Evolutionary conservation across 306 rosid species (phyloP).

Genomic region (Ormosia emarginata): DNA sequence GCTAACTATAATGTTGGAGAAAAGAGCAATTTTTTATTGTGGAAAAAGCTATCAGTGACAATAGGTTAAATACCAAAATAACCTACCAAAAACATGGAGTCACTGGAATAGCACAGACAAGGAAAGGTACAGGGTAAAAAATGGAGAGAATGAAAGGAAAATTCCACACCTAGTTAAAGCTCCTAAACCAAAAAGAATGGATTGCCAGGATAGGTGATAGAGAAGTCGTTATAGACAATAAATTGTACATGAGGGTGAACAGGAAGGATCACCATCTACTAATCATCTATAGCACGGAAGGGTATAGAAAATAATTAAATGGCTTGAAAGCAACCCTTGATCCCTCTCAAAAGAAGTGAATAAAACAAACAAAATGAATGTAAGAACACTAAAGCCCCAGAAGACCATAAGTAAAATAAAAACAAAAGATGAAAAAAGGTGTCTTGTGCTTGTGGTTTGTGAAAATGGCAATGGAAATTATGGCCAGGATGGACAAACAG

Average conservation of each 20-base stretch:
- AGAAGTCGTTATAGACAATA: slow-evolving; percentile 45
- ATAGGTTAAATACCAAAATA: neutral
- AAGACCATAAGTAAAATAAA: slow-evolving; percentile 25
- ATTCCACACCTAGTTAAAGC: slow-evolving; percentile 20
- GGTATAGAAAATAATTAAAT: slow-evolving; percentile 36
- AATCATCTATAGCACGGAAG: slow-evolving; percentile 32
- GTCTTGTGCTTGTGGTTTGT: slow-evolving; percentile 24
- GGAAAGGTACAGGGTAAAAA: neutral
- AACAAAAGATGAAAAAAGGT: neutral
- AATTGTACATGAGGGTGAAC: slow-evolving; percentile 35
- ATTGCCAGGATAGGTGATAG: neutral
- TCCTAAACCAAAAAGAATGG: slow-evolving; percentile 34
- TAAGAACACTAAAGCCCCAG: slow-evolving; percentile 33
- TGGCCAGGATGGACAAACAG: slow-evolving; percentile 25
- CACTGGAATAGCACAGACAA: slow-evolving; percentile 26
- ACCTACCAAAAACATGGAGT: slow-evolving; percentile 39
- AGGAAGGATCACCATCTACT: slow-evolving; percentile 16
- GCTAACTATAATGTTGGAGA: neutral
- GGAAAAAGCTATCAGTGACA: neutral
- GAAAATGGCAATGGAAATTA: slow-evolving; percentile 30
- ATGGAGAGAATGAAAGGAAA: slow-evolving; percentile 32
- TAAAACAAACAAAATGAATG: slow-evolving; percentile 37
- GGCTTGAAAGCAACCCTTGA: slow-evolving; percentile 39
- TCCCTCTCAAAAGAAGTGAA: slow-evolving; percentile 42
- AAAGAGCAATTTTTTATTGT: neutral